These are phyloP conservation scores for Stramenopiles sp. DNA, from an alignment of 352 stramenopile species.

Conservation along the genomic window DNA sequence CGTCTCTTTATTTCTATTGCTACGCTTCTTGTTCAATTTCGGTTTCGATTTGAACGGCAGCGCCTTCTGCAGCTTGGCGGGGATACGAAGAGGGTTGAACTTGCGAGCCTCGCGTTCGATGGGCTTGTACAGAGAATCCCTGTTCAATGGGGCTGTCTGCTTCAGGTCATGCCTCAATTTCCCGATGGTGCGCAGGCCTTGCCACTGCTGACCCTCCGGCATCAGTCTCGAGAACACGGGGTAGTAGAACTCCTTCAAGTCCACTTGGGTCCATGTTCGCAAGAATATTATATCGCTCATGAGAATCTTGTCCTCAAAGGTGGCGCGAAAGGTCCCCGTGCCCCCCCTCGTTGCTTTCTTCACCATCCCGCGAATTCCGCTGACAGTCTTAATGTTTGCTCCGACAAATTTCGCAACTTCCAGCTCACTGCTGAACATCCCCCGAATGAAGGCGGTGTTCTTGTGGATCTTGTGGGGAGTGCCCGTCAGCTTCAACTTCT, in stretches of 20 bases:
- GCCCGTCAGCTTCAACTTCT: constrained; percentile 99
- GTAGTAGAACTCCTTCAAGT: constrained; percentile 96
- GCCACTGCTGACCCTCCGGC: constrained; percentile 19
- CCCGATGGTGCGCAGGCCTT: constrained; percentile 49
- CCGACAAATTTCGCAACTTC: constrained; percentile 93
- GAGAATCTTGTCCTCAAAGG: constrained; percentile 98
- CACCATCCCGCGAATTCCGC: constrained; percentile 87
- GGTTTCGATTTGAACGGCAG: constrained; percentile 92
- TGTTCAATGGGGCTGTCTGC: constrained; percentile 81
- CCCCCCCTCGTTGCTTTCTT: constrained; percentile 83
- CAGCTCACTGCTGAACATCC: constrained; percentile 48
- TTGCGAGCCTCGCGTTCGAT: constrained; percentile 72
- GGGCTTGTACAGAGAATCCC: constrained; percentile 94
- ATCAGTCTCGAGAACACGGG: constrained; percentile 63
- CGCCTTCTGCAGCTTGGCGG: constrained; percentile 83
- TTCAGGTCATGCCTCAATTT: constrained; percentile 80
- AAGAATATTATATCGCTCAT: constrained; percentile 94
- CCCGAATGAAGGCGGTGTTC: constrained; percentile 93
- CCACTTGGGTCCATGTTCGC: constrained; percentile 92
- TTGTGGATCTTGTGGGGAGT: constrained; percentile 92
- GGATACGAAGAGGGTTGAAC: constrained; percentile 79
- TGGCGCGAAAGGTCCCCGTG: constrained; percentile 86
- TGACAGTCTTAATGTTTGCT: constrained; percentile 89
- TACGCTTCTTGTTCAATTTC: constrained; percentile 72
- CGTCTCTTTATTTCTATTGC: not conserved